phyloP scores from a whole-genome alignment of 768 basidiomycete genomes.

The Leccinum arenicola region DNA sequence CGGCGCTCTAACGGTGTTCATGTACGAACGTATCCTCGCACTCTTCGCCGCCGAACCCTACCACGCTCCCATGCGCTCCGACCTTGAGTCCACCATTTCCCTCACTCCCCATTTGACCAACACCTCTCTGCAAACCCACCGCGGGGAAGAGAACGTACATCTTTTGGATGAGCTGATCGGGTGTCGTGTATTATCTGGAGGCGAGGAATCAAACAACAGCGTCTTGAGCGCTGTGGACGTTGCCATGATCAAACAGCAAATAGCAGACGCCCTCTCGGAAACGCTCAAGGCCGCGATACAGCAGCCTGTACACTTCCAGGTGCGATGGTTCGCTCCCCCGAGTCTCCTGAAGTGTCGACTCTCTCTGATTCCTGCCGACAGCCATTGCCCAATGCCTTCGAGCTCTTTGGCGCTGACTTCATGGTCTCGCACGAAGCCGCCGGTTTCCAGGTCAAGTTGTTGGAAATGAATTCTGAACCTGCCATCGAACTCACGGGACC shows the following conservation, averaged over 20 bases:
- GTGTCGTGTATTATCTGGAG: slow-evolving; percentile 46
- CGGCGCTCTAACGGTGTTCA: slow-evolving; percentile 74
- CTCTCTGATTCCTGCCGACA: slow-evolving; percentile 29
- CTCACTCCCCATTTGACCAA: slow-evolving; percentile 86
- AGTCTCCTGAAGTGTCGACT: no score
- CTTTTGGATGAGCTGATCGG: slow-evolving; percentile 80
- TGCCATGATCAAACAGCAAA: slow-evolving; percentile 54
- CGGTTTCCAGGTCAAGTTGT: slow-evolving; percentile 61
- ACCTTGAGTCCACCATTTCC: slow-evolving; percentile 22
- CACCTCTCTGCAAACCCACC: slow-evolving; percentile 75
- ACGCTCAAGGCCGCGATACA: slow-evolving; percentile 83
- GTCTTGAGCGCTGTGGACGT: slow-evolving; percentile 36
- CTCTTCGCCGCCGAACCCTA: slow-evolving; percentile 84
- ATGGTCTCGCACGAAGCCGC: slow-evolving; percentile 53
- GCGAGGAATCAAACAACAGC: slow-evolving; percentile 21
- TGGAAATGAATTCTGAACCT: slow-evolving; percentile 94
- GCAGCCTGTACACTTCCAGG: slow-evolving; percentile 85
- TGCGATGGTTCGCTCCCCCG: slow-evolving; percentile 22
- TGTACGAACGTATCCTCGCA: slow-evolving; percentile 81
- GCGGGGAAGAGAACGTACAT: slow-evolving; percentile 68
- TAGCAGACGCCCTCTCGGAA: slow-evolving; percentile 67
- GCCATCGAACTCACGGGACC: slow-evolving; percentile 93
- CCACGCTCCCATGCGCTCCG: slow-evolving; percentile 38
- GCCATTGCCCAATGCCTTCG: slow-evolving; percentile 89
- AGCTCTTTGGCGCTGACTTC: slow-evolving; percentile 94